Conservation (phyloP, 1,284 basidiomycete species). For the Boletus mariae region DNA sequence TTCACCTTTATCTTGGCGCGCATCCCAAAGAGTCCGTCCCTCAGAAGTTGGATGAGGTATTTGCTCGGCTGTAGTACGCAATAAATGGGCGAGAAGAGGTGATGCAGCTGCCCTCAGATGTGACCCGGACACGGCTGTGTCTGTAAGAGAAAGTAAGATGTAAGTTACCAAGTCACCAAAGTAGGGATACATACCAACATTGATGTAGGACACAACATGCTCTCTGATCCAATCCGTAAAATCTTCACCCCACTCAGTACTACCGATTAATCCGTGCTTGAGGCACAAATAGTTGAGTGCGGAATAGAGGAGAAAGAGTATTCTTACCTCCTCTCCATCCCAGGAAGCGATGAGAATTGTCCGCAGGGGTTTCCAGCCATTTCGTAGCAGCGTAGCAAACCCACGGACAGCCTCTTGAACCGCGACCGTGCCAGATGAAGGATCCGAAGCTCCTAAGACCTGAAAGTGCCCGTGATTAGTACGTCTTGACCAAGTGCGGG, state of each 20-base stretch:
- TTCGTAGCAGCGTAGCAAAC: constrained; percentile 58
- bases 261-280: constrained; percentile 75
- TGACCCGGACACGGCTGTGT: constrained; percentile 62
- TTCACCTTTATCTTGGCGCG: constrained; percentile 41
- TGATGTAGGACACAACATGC: constrained; percentile 76
- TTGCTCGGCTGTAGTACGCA: constrained; percentile 55
- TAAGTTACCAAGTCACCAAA: not conserved
- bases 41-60: constrained; percentile 51
- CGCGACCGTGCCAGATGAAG: constrained; percentile 75
- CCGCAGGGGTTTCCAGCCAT: constrained; percentile 79
- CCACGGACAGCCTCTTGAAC: constrained; percentile 73
- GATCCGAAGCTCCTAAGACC: constrained; percentile 72
- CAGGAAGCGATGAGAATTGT: constrained; percentile 77
- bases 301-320: not conserved
- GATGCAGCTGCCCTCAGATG: constrained; percentile 50
- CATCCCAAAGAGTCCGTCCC: constrained; percentile 49
- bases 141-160: constrained; percentile 31
- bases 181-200: constrained; percentile 49
- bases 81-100: constrained; percentile 68
- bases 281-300: constrained; percentile 3
- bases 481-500: constrained; percentile 1
- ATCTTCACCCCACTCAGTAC: constrained; percentile 80
- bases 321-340: constrained; percentile 71
- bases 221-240: constrained; percentile 69
- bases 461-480: constrained; percentile 9